phyloP scores from a whole-genome alignment of 768 basidiomycete genomes.

The Calocybe cyanea region DNA sequence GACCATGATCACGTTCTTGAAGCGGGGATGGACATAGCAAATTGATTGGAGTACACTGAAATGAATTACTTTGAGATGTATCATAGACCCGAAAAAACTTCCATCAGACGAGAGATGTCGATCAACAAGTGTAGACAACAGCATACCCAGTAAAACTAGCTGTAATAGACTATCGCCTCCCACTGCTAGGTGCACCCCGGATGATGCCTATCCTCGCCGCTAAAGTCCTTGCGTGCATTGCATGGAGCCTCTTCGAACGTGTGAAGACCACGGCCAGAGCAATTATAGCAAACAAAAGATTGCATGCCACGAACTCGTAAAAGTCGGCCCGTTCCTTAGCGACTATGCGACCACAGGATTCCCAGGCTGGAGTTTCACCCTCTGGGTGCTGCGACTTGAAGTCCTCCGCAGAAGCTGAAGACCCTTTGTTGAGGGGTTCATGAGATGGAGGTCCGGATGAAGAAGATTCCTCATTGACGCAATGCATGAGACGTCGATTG shows the following conservation, averaged over 20 bases:
- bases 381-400: conserved; percentile 19
- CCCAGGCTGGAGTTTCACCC: conserved; percentile 82
- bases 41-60: too few relatives aligned
- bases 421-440: conserved; percentile 6
- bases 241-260: conserved; percentile 64
- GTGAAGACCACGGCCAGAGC: conserved; percentile 64
- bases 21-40: too few relatives aligned
- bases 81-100: not conserved
- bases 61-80: not conserved
- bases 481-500: conserved; percentile 87
- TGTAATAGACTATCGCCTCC: conserved; percentile 10
- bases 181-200: conserved; percentile 28
- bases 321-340: conserved; percentile 80
- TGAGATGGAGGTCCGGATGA: conserved; percentile 20
- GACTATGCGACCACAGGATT: conserved; percentile 87
- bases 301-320: conserved; percentile 87
- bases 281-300: conserved; percentile 64
- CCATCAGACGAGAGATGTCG: too few relatives aligned
- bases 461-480: conserved; percentile 40
- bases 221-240: conserved; percentile 74
- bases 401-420: conserved; percentile 15
- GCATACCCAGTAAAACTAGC: conserved; percentile 9
- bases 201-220: conserved; percentile 83
- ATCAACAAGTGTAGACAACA: not conserved
- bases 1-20: not conserved